Base-by-base conservation (phyloP, 139 green algal species). In the Micromonas commoda region DNA sequence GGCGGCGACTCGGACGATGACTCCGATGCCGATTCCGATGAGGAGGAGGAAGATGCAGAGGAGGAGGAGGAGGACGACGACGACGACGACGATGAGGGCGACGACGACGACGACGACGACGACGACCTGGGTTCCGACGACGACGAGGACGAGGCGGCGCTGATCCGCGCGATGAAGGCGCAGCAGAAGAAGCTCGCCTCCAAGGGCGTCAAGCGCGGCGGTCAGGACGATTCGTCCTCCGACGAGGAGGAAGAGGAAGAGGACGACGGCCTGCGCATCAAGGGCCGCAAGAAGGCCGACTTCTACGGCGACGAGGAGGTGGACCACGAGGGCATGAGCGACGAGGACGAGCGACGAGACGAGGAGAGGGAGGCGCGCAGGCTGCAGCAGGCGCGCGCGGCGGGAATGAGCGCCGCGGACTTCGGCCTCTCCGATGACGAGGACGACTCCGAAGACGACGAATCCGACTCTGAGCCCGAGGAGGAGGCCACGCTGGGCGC, bases 251-350 rank as follows among this genome's bases (percentile, higher is more conserved):
- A 79, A 5, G 86, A 85, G 4, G 87, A 81, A 35, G 64, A 75
- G 76, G 76, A 71, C 31, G 76, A 81, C 13, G 77, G 52, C 1
- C 93, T 91, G 89, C 90, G 91, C 24, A 61, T 75, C 21, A 61
- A 24, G 29, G 68, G 68, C 37, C 81, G 84, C 23, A 89, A 83
- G 69, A 94, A 94, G 78, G 60, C 77, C 3, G 81, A 81, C 13
- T 95, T 94, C 82, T 96, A 97, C 66, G 86, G 87, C 51, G 89
- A 84, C 3, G 85, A 90, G n/a, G 68, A 80, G 70, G 60, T 70
- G 6, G 73, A 80, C 13, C 45, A 81, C 37, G 83, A 91, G 60
- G 82, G 75, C 4, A 52, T 84, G 72, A 73, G 24, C 3, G 73
- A 80, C 28, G 73, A 84, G 64, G 79, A 84, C 29, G 68, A 75